Base-by-base conservation (phyloP, 1,284 basidiomycete genomes). In the Sphagnurus paluster region DNA sequence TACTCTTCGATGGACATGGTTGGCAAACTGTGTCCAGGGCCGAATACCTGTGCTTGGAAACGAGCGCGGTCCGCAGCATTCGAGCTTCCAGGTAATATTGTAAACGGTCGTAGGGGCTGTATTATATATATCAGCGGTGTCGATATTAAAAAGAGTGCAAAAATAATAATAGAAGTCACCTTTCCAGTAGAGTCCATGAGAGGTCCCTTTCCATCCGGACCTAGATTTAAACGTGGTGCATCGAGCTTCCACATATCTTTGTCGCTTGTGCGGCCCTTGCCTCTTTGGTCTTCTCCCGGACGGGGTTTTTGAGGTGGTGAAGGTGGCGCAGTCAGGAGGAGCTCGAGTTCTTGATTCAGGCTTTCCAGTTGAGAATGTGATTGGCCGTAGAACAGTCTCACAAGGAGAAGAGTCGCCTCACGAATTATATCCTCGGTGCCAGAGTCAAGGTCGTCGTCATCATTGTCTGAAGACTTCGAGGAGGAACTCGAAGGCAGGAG, bases 1-100 rank as follows among this genome's bases (percentile, higher is more conserved):
- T 96, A 98, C 66, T 99, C 91, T 61, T 99, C 96, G 56, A 99
- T 84, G 1, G 88, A 82, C 97, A 99, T 98, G 0, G 93, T 96
- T 2, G 96, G 96, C 23, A 99, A 72, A 17, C 88, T 80, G 64
- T 98, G 84, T n/a, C 80, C 81, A 3, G 91, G 80, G 11, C 85
- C 79, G 70, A 98, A 99, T 2, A 98, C 94, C 59, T 91, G 82
- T 0, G 77, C 68, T 59, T 86, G 83, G 6, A 96, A 60, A 23
- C 84, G 77, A 34, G 85, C 76, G 43, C 92, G 82, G 51, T 90
- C 80, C 2, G 77, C 67, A 26, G 73, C 68, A 19, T 78, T 76
- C 1, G 85, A 79, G 2, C n/a, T n/a, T n/a, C n/a, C n/a, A n/a
- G 92, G 90, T n/a, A 97, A 73, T 52, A 98, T 93, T 0, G 89